Percentiles rank a stretch among this genome's conserved stretches.
These are phyloP conservation scores for Orbilia quercus DNA, from an alignment of 2,329 filamentous ascomycete genomes.

Conservation along the genomic window DNA sequence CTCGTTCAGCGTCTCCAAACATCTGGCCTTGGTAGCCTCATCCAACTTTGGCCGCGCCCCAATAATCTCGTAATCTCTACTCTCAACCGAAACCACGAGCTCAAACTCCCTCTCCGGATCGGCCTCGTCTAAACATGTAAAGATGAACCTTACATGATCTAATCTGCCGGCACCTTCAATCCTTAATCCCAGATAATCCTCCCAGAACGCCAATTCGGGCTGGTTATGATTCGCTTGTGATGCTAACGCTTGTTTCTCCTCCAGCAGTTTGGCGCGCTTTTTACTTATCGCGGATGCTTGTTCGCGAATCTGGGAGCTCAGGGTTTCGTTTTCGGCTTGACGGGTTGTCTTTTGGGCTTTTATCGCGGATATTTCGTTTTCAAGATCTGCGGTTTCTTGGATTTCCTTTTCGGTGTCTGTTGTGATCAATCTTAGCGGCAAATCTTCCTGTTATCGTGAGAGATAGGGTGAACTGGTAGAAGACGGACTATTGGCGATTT, in stretches of 20 bases:
- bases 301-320: slow-evolving; percentile 73
- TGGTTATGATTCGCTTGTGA: slow-evolving; percentile 87
- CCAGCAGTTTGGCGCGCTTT: slow-evolving; percentile 56
- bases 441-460: neutral
- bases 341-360: slow-evolving; percentile 72
- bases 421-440: slow-evolving; percentile 7
- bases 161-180: slow-evolving; percentile 89
- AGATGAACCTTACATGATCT: slow-evolving; percentile 90
- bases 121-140: slow-evolving; percentile 84
- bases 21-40: slow-evolving; percentile 78
- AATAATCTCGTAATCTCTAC: slow-evolving; percentile 84
- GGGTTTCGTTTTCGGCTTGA: slow-evolving; percentile 69
- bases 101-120: slow-evolving; percentile 90
- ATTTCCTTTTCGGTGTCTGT: slow-evolving; percentile 61
- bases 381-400: slow-evolving; percentile 81
- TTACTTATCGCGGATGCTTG: slow-evolving; percentile 76
- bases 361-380: slow-evolving; percentile 71
- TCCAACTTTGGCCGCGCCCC: slow-evolving; percentile 85
- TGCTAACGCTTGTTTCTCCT: slow-evolving; percentile 76
- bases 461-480: slow-evolving; percentile 21
- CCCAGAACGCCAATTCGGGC: slow-evolving; percentile 96
- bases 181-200: slow-evolving; percentile 84
- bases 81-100: slow-evolving; percentile 88
- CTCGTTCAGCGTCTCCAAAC: slow-evolving; percentile 84
- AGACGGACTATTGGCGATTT: slow-evolving; percentile 56